Conservation (phyloP, 129 eudicot species). For the Ambrosia artemisiifolia region DNA sequence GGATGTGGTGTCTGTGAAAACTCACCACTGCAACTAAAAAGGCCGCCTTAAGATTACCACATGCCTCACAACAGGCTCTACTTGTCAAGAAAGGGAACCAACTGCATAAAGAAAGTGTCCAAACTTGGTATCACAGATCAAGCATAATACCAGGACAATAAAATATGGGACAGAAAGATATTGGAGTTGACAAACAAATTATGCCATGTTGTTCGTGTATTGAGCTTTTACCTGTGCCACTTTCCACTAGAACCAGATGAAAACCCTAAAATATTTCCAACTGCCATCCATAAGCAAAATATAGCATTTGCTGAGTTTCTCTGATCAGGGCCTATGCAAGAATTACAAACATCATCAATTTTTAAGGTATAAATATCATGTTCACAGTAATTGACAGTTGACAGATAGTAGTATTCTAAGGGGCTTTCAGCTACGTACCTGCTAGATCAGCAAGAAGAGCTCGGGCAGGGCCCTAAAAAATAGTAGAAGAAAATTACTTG, state of each 20-base stretch:
- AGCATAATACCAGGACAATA: neutral
- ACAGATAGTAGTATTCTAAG: constrained; percentile 6
- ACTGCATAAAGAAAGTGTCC: constrained; percentile 42
- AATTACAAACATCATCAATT: constrained; percentile 14
- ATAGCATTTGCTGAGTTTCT: constrained; percentile 95
- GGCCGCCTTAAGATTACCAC: constrained; percentile 97
- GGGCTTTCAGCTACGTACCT: constrained; percentile 36
- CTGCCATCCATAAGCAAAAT: constrained; percentile 97
- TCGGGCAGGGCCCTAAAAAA: constrained; percentile 89
- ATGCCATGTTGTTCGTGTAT: neutral
- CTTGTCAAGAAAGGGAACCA: constrained; percentile 92
- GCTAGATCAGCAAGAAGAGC: constrained; percentile 98
- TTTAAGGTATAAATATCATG: constrained; percentile 13
- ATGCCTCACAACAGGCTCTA: constrained; percentile 93
- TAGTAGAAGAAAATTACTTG: constrained; percentile 15
- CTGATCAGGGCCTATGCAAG: constrained; percentile 80
- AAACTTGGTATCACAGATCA: constrained; percentile 7
- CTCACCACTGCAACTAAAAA: constrained; percentile 95
- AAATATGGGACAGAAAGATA: constrained; percentile 1
- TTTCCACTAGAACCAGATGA: constrained; percentile 90
- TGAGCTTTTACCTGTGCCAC: constrained; percentile 70
- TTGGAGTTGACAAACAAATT: constrained; percentile 13
- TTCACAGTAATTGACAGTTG: neutral
- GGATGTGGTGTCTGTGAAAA: constrained; percentile 6
- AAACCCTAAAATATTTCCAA: constrained; percentile 94